Evolutionary conservation across 2,329 filamentous ascomycete species (phyloP), one percentile per base, ranked within the genome.

Genomic region (Claviceps spartinae): DNA sequence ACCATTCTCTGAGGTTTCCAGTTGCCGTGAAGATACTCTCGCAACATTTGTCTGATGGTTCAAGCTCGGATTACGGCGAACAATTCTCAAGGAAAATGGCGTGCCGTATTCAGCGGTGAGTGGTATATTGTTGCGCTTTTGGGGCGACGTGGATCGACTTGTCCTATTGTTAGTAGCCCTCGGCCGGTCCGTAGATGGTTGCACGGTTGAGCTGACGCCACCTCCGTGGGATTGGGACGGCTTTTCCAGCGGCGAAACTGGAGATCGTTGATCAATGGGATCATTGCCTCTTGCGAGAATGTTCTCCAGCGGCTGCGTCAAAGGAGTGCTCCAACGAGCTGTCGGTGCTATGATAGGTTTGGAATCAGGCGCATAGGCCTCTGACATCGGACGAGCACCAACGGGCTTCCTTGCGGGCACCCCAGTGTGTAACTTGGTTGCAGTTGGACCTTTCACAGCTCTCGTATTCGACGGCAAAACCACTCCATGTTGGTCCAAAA

Each of bases 11-110:
- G 60, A 58, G 18, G 50, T 52, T 45, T 76, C 72, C 14, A 72
- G 63, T 55, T 78, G 74, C 54, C 73, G 73, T 0, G 76, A 79
- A 2, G 74, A 75, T 48, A 88, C 75, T 51, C 74, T 81, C 22
- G 82, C 86, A 13, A 89, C 76, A 61, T 89, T 89, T 84, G 85
- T 88, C 64, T 89, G 86, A 51, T 73, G 74, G 7, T 81, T 80
- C 8, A 82, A 79, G 22, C 76, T 72, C 1, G 83, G 83, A 62
- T 89, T 83, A 56, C 85, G 78, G n/a, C 86, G 81, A 59, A 89
- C 88, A 14, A 90, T 65, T 0, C 80, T 83, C 14, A 82, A 67
- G 2, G 72, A 74, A 56, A 79, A 81, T 0, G 76, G 72, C 0
- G 67, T 64, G 47, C 52, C 52, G 26, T n/a, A 40, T 22, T 69